These are phyloP conservation scores for Trifolium repens DNA, from an alignment of 306 rosid genomes.

Conservation along the genomic window DNA sequence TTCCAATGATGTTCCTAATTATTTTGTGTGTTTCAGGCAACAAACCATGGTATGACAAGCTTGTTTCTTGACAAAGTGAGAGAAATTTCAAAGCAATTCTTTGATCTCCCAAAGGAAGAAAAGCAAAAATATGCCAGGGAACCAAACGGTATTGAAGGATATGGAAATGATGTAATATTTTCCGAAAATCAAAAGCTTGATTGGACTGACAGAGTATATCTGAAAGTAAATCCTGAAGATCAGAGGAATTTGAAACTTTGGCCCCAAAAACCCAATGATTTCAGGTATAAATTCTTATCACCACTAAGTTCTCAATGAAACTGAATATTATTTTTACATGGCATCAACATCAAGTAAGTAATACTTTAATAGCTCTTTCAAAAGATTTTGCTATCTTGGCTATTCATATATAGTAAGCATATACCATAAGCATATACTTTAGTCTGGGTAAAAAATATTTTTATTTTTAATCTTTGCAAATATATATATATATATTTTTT, in stretches of 20 bases:
- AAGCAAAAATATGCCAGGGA: constrained; percentile 52
- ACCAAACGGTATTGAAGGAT: constrained; percentile 56
- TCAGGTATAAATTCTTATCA: constrained; percentile 47
- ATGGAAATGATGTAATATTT: constrained; percentile 54
- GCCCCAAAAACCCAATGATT: constrained; percentile 60
- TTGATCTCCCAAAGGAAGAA: constrained; percentile 55
- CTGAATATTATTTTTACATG: constrained; percentile 2
- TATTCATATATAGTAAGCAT: neutral
- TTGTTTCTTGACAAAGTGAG: constrained; percentile 49
- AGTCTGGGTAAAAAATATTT: no score
- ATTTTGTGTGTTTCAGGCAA: constrained; percentile 41
- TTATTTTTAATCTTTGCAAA: no score
- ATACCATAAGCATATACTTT: neutral
- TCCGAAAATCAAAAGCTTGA: constrained; percentile 61
- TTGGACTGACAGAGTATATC: constrained; percentile 68
- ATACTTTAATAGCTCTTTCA: neutral
- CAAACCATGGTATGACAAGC: constrained; percentile 52
- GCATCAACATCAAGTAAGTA: neutral
- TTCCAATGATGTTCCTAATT: neutral
- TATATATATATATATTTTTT: no score
- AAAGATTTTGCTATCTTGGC: neutral
- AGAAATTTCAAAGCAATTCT: constrained; percentile 45
- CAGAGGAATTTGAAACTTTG: constrained; percentile 56
- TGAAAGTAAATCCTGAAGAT: constrained; percentile 56
- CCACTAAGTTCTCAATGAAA: neutral